Evolutionary conservation across 768 basidiomycete genomes (phyloP), one percentile per base, ranked within the genome.

Genomic region (Boletus barrowsii): DNA sequence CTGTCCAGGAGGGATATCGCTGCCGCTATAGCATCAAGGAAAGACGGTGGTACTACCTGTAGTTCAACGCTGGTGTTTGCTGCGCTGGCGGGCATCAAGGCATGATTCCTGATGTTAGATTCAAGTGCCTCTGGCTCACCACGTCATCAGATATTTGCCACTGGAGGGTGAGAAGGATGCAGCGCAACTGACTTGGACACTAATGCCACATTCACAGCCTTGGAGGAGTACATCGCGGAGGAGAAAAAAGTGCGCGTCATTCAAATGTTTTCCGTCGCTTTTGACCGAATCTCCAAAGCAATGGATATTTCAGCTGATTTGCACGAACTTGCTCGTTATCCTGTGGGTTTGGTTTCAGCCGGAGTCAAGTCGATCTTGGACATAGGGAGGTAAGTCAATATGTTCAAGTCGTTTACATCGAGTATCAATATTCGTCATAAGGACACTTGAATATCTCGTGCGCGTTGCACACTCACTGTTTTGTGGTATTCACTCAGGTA

Each of bases 231-330:
- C 93, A 89, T 68, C 78, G 88, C 1, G 85, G 85, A 10, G 89
- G 83, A 33, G 83, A 88, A 76, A 76, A 77, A 59, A 75, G 93
- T 84, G 48, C 17, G 77, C 66, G 10, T 50, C 33, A 22, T 50
- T 24, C 37, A 42, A 42, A 24, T 29, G 1, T 17, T 36, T 22
- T 14, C 26, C 47, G 51, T 22, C 29, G 24, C 29, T 53, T 14
- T 55, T 24, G 47, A 53, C n/a, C 29, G 43, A 39, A 20, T 17
- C 11, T n/a, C 32, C n/a, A 41, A 61, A 97, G 93, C 91, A 17
- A 84, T 98, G 83, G 96, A 99, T 64, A 76, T 99, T 29, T 98
- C 96, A 15, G 93, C 96, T 15, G 96, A 99, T 68, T 76, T 99
- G 15, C 86, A 87, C 10, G 93, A 98, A 68, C 81, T 99, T 33